Evolutionary conservation across 352 stramenopile species (phyloP).

Genomic region (Elongisporangium anandrum): DNA sequence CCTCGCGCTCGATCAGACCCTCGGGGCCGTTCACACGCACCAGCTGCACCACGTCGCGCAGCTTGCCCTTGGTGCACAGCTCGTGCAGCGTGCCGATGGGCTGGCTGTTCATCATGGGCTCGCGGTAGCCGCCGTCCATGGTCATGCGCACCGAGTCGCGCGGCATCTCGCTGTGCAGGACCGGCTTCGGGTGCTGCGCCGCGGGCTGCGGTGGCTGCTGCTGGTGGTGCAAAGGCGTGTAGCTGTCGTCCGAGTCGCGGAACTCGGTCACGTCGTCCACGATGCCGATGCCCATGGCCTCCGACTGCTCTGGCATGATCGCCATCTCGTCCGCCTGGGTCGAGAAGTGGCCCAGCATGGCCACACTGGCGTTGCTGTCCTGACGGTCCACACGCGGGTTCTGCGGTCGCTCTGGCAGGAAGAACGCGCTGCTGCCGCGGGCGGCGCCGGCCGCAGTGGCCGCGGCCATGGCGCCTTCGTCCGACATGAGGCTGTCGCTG

Average conservation of each 20-base stretch:
- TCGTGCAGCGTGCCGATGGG: constrained; percentile 78
- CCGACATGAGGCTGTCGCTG: constrained; percentile 24
- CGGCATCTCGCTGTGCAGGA: constrained; percentile 35
- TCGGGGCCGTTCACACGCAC: constrained; percentile 69
- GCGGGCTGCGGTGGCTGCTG: constrained; percentile 6
- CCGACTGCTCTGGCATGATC: constrained; percentile 50
- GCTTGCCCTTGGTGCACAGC: constrained; percentile 74
- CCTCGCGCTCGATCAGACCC: constrained; percentile 59
- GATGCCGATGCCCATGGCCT: constrained; percentile 40
- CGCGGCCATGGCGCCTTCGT: constrained; percentile 8
- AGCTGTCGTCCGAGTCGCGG: constrained; percentile 14
- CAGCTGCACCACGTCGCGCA: constrained; percentile 74
- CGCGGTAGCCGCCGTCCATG: constrained; percentile 49
- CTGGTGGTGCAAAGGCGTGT: constrained; percentile 2
- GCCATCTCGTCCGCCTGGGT: constrained; percentile 51
- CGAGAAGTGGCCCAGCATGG: constrained; percentile 73
- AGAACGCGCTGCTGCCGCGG: constrained; percentile 6
- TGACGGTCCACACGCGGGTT: constrained; percentile 26
- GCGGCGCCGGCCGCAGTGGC: constrained; percentile 5
- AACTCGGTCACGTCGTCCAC: constrained; percentile 58
- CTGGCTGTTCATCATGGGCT: constrained; percentile 72
- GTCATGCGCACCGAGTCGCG: constrained; percentile 66
- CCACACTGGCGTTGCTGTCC: constrained; percentile 58
- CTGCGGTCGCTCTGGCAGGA: constrained; percentile 10
- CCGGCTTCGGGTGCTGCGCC: constrained; percentile 6